Conservation (phyloP, 768 basidiomycete species). For the Tubosaeta sp. region DNA sequence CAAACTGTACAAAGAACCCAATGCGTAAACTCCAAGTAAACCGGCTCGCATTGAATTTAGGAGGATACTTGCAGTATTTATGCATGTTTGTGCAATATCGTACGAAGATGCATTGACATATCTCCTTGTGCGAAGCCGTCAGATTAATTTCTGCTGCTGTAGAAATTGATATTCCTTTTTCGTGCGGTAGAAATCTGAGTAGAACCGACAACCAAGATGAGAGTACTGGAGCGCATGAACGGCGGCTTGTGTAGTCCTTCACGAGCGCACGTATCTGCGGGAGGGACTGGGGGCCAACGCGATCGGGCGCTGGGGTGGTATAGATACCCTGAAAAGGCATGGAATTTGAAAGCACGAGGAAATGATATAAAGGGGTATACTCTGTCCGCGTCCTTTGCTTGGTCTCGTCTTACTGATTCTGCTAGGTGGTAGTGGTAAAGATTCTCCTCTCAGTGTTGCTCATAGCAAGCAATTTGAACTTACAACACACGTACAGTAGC, state of each 20-base stretch:
- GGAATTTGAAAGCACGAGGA: not conserved
- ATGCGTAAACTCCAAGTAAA: slow-evolving; percentile 1
- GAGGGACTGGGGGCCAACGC: slow-evolving; percentile 37
- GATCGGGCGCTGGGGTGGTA: slow-evolving; percentile 39
- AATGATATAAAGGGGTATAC: slow-evolving; percentile 39
- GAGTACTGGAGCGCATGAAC: slow-evolving; percentile 74
- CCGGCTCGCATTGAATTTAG: not conserved
- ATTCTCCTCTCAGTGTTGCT: slow-evolving; percentile 58
- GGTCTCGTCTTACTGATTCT: slow-evolving; percentile 79
- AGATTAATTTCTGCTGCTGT: slow-evolving; percentile 27
- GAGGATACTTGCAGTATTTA: not conserved
- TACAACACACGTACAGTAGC: slow-evolving; percentile 56
- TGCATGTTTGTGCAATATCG: slow-evolving; percentile 1
- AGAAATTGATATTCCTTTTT: slow-evolving; percentile 49
- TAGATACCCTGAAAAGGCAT: slow-evolving; percentile 53
- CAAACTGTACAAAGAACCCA: slow-evolving; percentile 43
- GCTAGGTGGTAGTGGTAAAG: slow-evolving; percentile 86
- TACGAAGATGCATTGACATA: slow-evolving; percentile 1
- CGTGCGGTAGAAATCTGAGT: slow-evolving; percentile 74
- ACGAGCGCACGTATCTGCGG: slow-evolving; percentile 61
- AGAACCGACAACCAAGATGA: slow-evolving; percentile 88
- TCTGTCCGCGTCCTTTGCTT: slow-evolving; percentile 59
- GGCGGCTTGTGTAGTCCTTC: slow-evolving; percentile 63
- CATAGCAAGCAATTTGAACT: not conserved
- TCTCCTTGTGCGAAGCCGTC: not conserved